Conservation (phyloP, 2,329 filamentous ascomycete genomes). For the Xenoacremonium recifei region DNA sequence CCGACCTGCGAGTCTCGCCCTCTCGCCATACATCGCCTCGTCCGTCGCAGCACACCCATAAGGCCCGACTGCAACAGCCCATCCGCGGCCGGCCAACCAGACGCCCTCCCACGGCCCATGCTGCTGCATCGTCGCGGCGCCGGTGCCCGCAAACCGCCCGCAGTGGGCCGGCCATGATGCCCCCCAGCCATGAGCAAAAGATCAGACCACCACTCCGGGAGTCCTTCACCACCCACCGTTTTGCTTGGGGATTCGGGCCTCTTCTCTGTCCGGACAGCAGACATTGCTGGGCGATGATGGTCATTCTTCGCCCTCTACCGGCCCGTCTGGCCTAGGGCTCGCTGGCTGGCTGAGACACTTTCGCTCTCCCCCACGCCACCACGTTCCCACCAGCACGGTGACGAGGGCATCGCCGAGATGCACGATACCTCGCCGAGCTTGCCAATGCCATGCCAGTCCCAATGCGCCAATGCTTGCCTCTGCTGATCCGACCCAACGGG, state of each 20-base stretch:
- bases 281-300: too few species aligned
- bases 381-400: too few species aligned
- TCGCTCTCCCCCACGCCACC: neutral
- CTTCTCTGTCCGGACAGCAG: too few species aligned
- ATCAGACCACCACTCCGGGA: neutral
- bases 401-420: too few species aligned
- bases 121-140: conserved; percentile 5
- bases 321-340: too few species aligned
- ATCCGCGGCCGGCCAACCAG: conserved; percentile 12
- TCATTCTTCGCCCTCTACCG: too few species aligned
- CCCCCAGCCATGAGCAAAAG: neutral
- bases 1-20: neutral
- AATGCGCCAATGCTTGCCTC: neutral
- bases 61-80: conserved; percentile 11
- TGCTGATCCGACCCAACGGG: neutral
- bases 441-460: neutral
- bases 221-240: neutral
- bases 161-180: neutral
- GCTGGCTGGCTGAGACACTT: neutral
- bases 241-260: too few species aligned
- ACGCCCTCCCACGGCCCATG: conserved; percentile 15
- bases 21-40: neutral
- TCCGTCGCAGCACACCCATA: neutral
- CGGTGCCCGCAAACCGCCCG: neutral
- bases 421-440: neutral